Evolutionary conservation across 1,284 basidiomycete genomes (phyloP).

Genomic region (Bondarzewia mesenterica): DNA sequence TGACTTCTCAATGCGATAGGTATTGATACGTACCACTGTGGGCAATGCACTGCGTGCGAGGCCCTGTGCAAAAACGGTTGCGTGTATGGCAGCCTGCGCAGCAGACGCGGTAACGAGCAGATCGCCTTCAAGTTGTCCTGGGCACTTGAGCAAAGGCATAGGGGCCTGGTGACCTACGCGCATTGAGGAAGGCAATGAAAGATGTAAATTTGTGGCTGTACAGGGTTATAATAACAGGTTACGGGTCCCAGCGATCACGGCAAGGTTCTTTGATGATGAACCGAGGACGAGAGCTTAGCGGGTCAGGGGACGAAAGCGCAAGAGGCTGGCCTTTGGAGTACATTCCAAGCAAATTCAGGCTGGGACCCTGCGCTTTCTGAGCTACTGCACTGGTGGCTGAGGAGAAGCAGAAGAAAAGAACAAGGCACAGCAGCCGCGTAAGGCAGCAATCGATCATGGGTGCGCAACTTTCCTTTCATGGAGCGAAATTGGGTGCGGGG

Average conservation of each 20-base stretch:
- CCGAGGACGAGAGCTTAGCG: neutral
- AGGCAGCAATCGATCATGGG: neutral
- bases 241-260: neutral
- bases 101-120: no score
- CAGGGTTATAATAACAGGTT: neutral
- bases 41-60: no score
- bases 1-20: no score
- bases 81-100: neutral
- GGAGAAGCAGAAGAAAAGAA: neutral
- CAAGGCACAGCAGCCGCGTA: neutral
- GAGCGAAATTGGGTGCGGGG: neutral
- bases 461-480: neutral
- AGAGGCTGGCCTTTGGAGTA: neutral
- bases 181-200: neutral
- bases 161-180: neutral
- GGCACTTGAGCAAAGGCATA: neutral
- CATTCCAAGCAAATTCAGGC: no score
- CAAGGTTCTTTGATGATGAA: neutral
- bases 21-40: no score
- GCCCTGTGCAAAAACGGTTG: no score
- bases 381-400: no score
- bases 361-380: no score
- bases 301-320: neutral
- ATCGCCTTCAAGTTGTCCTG: no score
- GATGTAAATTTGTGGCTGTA: neutral